Evolutionary conservation across 2,329 filamentous ascomycete genomes (phyloP), one percentile per base, ranked within the genome.

Genomic region (Fusarium ambrosium): DNA sequence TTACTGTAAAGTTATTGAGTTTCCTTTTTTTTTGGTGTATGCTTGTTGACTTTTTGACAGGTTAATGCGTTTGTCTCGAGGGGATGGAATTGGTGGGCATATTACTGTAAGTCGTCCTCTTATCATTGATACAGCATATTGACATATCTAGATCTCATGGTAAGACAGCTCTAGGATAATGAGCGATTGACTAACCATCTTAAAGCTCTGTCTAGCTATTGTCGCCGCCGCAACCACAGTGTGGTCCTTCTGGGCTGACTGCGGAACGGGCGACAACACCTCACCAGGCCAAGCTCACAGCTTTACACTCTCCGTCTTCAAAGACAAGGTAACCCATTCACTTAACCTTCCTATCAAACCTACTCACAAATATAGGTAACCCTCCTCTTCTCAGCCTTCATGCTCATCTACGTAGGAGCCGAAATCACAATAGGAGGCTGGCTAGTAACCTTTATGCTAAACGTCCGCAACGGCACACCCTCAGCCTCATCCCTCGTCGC

Each of bases 401-500:
- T 58, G 55, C 34, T 58, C 22, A 29, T 63, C 32, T 63, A 53
- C 60, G 43, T 34, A 29, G 60, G 60, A 20, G 20, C 60, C 7
- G 39, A 53, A 63, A 13, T 63, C 2, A 53, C 43, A 34, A 37
- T 53, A 18, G 60, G 43, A 32, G 60, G 60, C 60, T 63, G 60
- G 60, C 20, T 63, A 7, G 36, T 61, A 18, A 61, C 58, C 24
- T 61, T 61, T 11, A 61, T 63, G 60, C 48, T 63, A 14, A 58
- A 45, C 41, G 56, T 60, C 56, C 56, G 56, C 34, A 60, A 60
- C 56, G 56, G 56, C 16, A 60, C 56, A 10, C 37, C 60, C 37
- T 62, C 60, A 4, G 60, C 60, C 41, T 63, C 60, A 6, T 63
- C 60, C 2, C 45, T 63, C 29, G 60, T 63, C 60, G 60, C 43